phyloP scores from a whole-genome alignment of 768 basidiomycete species.

The Sarcodon aspratus region DNA sequence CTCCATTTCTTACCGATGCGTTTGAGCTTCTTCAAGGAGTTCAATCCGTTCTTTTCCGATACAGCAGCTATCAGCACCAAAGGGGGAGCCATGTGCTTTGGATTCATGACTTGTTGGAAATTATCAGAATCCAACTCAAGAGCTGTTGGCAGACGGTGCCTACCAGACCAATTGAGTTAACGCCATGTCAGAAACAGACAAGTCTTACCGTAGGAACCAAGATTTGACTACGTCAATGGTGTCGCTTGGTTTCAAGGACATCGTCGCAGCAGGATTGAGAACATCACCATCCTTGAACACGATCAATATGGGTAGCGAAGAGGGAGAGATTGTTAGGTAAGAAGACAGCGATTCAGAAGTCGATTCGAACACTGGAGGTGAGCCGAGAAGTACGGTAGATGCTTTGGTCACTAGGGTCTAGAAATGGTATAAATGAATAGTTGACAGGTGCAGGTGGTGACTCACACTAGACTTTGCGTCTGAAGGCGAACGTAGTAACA shows the following conservation, averaged over 20 bases:
- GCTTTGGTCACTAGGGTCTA: slow-evolving; percentile 48
- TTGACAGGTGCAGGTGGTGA: not conserved
- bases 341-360: slow-evolving; percentile 16
- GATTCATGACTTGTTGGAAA: slow-evolving; percentile 82
- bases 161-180: slow-evolving; percentile 17
- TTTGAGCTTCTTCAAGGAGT: slow-evolving; percentile 15
- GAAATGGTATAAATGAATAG: not conserved
- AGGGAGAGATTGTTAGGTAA: slow-evolving; percentile 7
- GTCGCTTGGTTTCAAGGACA: slow-evolving; percentile 5
- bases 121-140: slow-evolving; percentile 68
- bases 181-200: slow-evolving; percentile 26
- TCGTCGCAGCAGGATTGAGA: slow-evolving; percentile 23
- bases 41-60: slow-evolving; percentile 22
- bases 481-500: slow-evolving; percentile 36
- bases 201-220: not conserved
- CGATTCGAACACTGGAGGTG: slow-evolving; percentile 35
- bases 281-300: slow-evolving; percentile 51
- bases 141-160: slow-evolving; percentile 62
- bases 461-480: slow-evolving; percentile 23
- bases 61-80: slow-evolving; percentile 69
- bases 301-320: slow-evolving; percentile 51
- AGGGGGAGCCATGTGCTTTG: slow-evolving; percentile 42
- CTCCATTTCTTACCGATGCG: slow-evolving; percentile 12
- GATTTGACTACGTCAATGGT: slow-evolving; percentile 9
- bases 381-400: slow-evolving; percentile 35